Base-by-base conservation (phyloP, 2,329 filamentous ascomycete genomes). In the Ceratocystis cacaofunesta region DNA sequence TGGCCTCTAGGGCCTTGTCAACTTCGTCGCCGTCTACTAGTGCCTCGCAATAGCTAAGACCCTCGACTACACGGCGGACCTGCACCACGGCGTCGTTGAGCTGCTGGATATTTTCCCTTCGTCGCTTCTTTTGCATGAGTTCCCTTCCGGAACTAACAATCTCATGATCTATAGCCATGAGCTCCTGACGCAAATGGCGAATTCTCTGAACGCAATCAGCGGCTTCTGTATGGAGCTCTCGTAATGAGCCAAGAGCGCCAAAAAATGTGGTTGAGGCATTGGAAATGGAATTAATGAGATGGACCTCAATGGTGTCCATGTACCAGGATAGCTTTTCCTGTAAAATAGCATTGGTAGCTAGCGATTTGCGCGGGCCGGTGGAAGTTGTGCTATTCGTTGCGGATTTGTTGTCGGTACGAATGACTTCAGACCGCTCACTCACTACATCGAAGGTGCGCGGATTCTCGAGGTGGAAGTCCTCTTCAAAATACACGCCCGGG, bases 311-410 rank as follows among this genome's bases (percentile, higher is more conserved):
- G 0, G 94, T 99, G 73, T 99, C 94, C 91, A 99, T 96, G 74
- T 99, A 99, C 94, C 94, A 99, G 0, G 94, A 97, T 12, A 99
- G 79, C 75, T 99, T 99, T 75, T 99, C 94, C 73, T 99, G 94
- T 44, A 99, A 75, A 67, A 99, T 99, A 0, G 94, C 94, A 75
- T 99, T 99, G 0, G 92, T 96, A 6, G 92, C 92, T 32, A 99
- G 79, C 0, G 90, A 89, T 73, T 96, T 97, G 68, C 92, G 84
- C 7, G 88, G 85, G 1, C 72, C 71, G 36, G 44, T 64, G 1
- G 58, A 52, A 2, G 55, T 36, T 10, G 81, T 80, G 4, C 84
- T 85, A 73, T 86, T 89, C 2, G 78, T 74, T 3, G 75, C 75
- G 44, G 77, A 78, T 28, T 82, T 80, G 30, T 85, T 81, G 68